Evolutionary conservation across 2,329 filamentous ascomycete genomes (phyloP).

Genomic region (Sclerotinia subarctica): DNA sequence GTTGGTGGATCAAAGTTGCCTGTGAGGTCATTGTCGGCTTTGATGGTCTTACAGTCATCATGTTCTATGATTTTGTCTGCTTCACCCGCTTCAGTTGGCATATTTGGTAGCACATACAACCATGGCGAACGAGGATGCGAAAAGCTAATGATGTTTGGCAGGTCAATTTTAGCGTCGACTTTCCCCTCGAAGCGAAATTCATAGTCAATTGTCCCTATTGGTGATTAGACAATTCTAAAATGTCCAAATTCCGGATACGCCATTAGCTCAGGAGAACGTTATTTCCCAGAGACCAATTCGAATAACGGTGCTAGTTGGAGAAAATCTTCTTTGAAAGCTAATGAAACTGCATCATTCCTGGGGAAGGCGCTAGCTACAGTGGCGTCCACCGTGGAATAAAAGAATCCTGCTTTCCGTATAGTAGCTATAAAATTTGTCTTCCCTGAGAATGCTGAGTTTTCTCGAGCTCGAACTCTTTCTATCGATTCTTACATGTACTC

Average conservation of each 20-base stretch:
- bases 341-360: background rate
- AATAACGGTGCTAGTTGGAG: background rate
- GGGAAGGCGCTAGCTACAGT: background rate
- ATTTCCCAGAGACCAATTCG: too few species aligned
- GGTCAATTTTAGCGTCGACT: rapidly evolving
- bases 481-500: too few species aligned
- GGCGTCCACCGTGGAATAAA: background rate
- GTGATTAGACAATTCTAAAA: background rate
- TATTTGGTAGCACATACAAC: background rate
- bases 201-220: background rate
- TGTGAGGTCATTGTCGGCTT: background rate
- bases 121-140: background rate
- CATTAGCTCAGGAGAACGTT: too few species aligned
- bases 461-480: too few species aligned
- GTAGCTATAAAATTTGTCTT: rapidly evolving
- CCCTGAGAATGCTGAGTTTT: too few species aligned
- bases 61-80: rapidly evolving
- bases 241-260: too few species aligned
- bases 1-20: rapidly evolving
- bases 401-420: background rate
- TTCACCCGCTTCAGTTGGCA: too few species aligned
- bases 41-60: background rate
- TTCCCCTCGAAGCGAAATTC: background rate
- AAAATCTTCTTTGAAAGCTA: background rate
- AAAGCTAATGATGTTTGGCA: background rate